These are phyloP conservation scores for Fusarium sp. DNA, from an alignment of 2,329 filamentous ascomycete genomes.

Conservation along the genomic window DNA sequence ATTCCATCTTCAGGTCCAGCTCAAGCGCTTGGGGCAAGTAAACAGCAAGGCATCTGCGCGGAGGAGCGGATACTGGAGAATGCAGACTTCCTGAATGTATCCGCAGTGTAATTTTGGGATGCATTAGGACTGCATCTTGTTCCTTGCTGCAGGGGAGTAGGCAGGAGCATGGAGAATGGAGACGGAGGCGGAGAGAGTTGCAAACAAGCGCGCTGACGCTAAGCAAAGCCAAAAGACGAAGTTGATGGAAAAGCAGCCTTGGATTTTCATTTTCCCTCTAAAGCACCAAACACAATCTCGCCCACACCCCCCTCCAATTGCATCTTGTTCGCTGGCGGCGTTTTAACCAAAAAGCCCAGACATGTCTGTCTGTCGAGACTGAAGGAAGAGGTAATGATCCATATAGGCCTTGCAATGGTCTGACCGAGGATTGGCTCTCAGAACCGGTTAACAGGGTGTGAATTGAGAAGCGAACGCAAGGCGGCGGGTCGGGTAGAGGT, in stretches of 20 bases:
- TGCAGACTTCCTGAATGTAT: slow-evolving; percentile 27
- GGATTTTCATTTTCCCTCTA: slow-evolving; percentile 42
- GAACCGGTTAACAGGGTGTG: slow-evolving; percentile 22
- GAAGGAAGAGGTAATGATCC: slow-evolving; percentile 13
- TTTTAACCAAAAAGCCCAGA: slow-evolving; percentile 22
- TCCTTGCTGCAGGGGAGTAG: slow-evolving; percentile 13
- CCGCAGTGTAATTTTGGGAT: slow-evolving; percentile 30
- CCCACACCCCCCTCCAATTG: slow-evolving; percentile 37
- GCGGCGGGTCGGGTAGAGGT: slow-evolving; percentile 45
- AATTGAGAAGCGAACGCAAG: slow-evolving; percentile 36
- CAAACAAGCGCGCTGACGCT: slow-evolving; percentile 47
- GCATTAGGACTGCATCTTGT: slow-evolving; percentile 32
- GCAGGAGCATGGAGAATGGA: slow-evolving; percentile 20
- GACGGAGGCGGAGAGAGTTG: slow-evolving; percentile 29
- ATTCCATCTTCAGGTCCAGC: slow-evolving; percentile 6
- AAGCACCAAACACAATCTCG: slow-evolving; percentile 29
- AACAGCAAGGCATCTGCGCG: slow-evolving; percentile 3
- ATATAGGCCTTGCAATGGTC: slow-evolving; percentile 29
- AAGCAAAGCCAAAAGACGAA: slow-evolving; percentile 40
- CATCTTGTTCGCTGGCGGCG: slow-evolving; percentile 33
- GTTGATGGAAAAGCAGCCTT: slow-evolving; percentile 47
- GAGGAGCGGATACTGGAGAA: slow-evolving; percentile 17
- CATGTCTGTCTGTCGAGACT: slow-evolving; percentile 12
- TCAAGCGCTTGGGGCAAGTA: slow-evolving; percentile 10
- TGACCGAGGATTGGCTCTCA: slow-evolving; percentile 32